Base-by-base conservation (phyloP, 805 yeast genomes). In the Starmerella bombi region DNA sequence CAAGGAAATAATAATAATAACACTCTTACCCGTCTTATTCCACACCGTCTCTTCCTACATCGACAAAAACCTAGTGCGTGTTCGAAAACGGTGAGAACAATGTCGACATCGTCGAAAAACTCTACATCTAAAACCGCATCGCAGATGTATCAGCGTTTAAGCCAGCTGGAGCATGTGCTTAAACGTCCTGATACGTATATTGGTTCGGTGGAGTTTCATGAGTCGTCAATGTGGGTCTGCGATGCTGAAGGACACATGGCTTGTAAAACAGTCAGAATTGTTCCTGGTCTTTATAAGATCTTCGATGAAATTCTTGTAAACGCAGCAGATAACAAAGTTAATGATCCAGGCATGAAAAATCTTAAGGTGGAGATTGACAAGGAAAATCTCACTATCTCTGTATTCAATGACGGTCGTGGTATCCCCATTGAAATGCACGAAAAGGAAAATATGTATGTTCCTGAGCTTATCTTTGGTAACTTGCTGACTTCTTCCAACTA, bases 161-260 rank as follows among this genome's bases (percentile, higher is more conserved):
- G 95, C 3, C 99, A 88, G 62, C 69, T 91, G 54, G 97, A 91
- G 57, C 99, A 91, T 68, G 88, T 91, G 42, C 68, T 91, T 55
- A 85, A 85, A 60, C 78, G 99, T 61, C 99, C 99, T 1, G 99
- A 91, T 60, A 88, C 98, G 3, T 91, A 91, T 62, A 78, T 91
- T 52, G 99, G 99, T 5, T 85, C 96, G 2, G 80, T 86, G 19
- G 99, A 91, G 62, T 72, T 70, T 40, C 75, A 80, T 40, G 78
- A 75, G 41, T 71, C 79, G 40, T 75, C 74, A 38, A 79, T 83
- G 74, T 91, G 98, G 98, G 71, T 84, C 29, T 77, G 69, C 53
- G 82, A 85, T 57, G 75, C 72, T 34, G 78, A 71, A 34, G 64
- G 70, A 1, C 69, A 72, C 36, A 75, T 80, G 81, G 69, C 57